phyloP scores from a whole-genome alignment of 805 yeast species.

The Lipomyces oligophaga region DNA sequence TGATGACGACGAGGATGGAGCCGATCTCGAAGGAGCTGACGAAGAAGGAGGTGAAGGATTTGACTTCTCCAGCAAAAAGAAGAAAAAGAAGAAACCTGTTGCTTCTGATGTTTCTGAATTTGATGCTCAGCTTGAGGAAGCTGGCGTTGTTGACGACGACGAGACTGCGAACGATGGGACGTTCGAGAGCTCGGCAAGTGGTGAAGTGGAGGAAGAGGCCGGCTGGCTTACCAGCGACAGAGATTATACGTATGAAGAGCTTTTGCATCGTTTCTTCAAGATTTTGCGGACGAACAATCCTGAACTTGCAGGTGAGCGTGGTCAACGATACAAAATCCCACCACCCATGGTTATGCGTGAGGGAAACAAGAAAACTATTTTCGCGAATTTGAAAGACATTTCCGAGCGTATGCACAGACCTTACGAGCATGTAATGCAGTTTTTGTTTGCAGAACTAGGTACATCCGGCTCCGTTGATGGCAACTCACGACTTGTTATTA shows the following conservation, averaged over 20 bases:
- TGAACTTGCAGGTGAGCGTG: conserved; percentile 94
- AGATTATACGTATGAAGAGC: conserved; percentile 69
- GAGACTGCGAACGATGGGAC: conserved; percentile 31
- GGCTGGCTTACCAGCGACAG: conserved; percentile 39
- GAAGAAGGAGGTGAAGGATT: conserved; percentile 32
- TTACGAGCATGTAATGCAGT: conserved; percentile 95
- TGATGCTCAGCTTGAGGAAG: conserved; percentile 83
- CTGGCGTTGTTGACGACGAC: conserved; percentile 66
- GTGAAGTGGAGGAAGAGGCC: conserved; percentile 26
- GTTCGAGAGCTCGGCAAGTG: conserved; percentile 35
- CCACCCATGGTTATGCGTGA: conserved; percentile 97
- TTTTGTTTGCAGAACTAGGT: conserved; percentile 97
- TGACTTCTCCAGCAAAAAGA: conserved; percentile 60
- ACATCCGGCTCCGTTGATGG: conserved; percentile 99
- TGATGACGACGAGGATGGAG: conserved; percentile 33
- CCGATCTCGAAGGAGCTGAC: conserved; percentile 19
- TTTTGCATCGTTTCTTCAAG: conserved; percentile 79
- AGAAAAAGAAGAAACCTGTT: conserved; percentile 67
- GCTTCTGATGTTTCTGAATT: conserved; percentile 67
- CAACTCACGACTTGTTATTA: conserved; percentile 91
- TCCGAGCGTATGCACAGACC: conserved; percentile 91
- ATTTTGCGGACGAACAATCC: conserved; percentile 92
- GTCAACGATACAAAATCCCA: conserved; percentile 91
- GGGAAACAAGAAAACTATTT: conserved; percentile 93
- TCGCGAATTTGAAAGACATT: conserved; percentile 93